Conservation (phyloP, 208 protist genomes). For the Leishmania guyanensis region DNA sequence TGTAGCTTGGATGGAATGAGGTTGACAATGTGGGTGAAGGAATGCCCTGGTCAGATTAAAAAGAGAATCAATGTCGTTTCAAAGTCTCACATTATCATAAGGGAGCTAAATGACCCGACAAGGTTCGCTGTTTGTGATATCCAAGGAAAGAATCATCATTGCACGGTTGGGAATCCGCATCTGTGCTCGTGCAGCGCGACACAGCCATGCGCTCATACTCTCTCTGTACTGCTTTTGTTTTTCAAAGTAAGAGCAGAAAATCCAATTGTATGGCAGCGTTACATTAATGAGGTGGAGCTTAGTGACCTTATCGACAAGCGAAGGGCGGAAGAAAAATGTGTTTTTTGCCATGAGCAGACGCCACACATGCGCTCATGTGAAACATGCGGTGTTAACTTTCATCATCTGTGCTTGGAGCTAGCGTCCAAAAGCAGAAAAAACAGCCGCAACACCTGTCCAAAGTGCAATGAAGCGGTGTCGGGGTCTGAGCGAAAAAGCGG, state of each 20-base stretch:
- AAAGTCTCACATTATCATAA: not conserved
- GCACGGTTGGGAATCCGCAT: slow-evolving; percentile 62
- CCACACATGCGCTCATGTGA: slow-evolving; percentile 3
- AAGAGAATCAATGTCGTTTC: slow-evolving; percentile 9
- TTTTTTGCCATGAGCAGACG: slow-evolving; percentile 35
- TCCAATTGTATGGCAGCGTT: slow-evolving; percentile 66
- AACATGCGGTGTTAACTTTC: slow-evolving; percentile 27
- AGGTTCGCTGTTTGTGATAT: slow-evolving; percentile 41
- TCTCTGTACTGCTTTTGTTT: slow-evolving; percentile 58
- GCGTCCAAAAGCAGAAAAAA: not conserved
- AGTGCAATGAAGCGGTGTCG: not conserved
- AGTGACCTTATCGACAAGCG: slow-evolving; percentile 35
- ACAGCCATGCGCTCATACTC: slow-evolving; percentile 72
- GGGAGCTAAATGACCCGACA: slow-evolving; percentile 32
- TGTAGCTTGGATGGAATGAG: not conserved
- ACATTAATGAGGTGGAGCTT: slow-evolving; percentile 64
- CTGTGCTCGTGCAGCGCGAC: slow-evolving; percentile 48
- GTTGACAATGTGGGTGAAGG: slow-evolving; percentile 9
- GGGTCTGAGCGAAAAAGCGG: not conserved
- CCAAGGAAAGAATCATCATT: slow-evolving; percentile 33
- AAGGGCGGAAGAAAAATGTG: slow-evolving; percentile 20
- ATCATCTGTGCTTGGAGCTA: slow-evolving; percentile 29
- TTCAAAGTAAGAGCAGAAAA: slow-evolving; percentile 48
- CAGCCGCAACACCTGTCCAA: not conserved
- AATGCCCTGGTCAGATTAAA: slow-evolving; percentile 15